phyloP scores from a whole-genome alignment of 2,329 filamentous ascomycete species.

The Raffaelea albimanens region DNA sequence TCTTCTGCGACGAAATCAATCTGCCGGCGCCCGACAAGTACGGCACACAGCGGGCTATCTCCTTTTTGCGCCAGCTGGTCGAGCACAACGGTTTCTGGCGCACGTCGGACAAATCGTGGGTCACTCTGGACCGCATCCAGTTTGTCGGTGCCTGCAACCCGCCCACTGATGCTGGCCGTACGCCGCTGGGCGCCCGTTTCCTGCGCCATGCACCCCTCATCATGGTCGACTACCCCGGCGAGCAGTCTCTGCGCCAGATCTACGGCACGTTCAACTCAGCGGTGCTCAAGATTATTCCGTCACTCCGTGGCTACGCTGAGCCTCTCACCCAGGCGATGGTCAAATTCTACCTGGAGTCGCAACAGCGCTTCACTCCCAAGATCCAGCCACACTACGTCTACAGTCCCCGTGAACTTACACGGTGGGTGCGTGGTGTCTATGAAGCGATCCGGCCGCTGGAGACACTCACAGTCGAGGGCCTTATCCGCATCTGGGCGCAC shows the following conservation, averaged over 20 bases:
- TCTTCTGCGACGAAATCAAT: conserved; percentile 99
- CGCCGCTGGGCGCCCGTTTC: conserved; percentile 86
- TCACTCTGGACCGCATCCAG: conserved; percentile 93
- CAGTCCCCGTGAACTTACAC: conserved; percentile 93
- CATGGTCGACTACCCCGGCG: conserved; percentile 98
- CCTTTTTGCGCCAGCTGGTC: conserved; percentile 92
- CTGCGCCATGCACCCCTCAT: conserved; percentile 94
- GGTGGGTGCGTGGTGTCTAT: conserved; percentile 96
- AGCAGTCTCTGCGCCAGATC: conserved; percentile 89
- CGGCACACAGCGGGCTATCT: conserved; percentile 92
- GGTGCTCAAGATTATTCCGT: conserved; percentile 91
- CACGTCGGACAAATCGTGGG: conserved; percentile 95
- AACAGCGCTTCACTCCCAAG: conserved; percentile 86
- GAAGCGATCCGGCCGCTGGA: conserved; percentile 93
- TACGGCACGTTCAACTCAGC: conserved; percentile 98
- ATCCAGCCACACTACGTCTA: conserved; percentile 99
- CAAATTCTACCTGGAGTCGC: conserved; percentile 87
- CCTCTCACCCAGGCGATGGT: conserved; percentile 97
- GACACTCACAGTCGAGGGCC: conserved; percentile 74
- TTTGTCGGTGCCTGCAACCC: conserved; percentile 99
- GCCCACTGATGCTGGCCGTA: conserved; percentile 93
- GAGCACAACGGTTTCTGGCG: conserved; percentile 99
- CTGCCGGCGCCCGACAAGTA: conserved; percentile 96
- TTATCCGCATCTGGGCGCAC: conserved; percentile 96
- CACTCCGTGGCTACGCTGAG: conserved; percentile 90